phyloP scores from a whole-genome alignment of 768 basidiomycete species.

The Obba rivulosa region DNA sequence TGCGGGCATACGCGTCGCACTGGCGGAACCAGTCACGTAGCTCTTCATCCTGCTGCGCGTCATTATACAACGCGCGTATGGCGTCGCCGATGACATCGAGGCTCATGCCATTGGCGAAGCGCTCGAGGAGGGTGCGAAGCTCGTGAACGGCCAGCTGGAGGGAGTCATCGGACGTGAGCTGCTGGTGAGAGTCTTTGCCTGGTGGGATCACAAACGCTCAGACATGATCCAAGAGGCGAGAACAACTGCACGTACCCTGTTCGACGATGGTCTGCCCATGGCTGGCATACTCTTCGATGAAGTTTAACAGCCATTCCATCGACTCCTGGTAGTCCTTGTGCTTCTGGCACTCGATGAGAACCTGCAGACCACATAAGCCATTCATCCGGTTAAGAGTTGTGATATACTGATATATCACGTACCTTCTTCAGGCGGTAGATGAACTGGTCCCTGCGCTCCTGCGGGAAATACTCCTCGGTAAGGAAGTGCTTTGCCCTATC shows the following conservation, averaged over 20 bases:
- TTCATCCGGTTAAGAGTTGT: background rate
- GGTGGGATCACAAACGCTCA: constrained; percentile 1
- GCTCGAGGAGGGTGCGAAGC: constrained; percentile 79
- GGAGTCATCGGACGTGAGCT: constrained; percentile 39
- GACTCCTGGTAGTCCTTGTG: constrained; percentile 87
- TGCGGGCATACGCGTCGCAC: constrained; percentile 61
- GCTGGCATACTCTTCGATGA: constrained; percentile 55
- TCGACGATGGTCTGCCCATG: constrained; percentile 24
- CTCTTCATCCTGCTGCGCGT: constrained; percentile 68
- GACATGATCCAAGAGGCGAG: no score
- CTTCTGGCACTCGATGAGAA: constrained; percentile 87
- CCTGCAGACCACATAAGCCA: constrained; percentile 30
- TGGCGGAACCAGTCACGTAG: constrained; percentile 68
- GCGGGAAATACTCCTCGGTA: constrained; percentile 81
- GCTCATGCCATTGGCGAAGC: constrained; percentile 76
- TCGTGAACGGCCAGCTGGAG: constrained; percentile 55
- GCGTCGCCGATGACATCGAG: constrained; percentile 68
- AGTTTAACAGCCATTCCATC: constrained; percentile 65
- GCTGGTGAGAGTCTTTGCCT: constrained; percentile 14
- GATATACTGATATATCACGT: background rate
- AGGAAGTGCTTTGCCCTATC: constrained; percentile 65
- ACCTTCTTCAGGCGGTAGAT: constrained; percentile 94
- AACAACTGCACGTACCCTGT: constrained; percentile 5
- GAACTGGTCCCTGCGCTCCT: constrained; percentile 87
- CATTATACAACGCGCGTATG: constrained; percentile 64